phyloP scores from a whole-genome alignment of 164 flowering plant genomes.

The Vitis rotundifolia region DNA sequence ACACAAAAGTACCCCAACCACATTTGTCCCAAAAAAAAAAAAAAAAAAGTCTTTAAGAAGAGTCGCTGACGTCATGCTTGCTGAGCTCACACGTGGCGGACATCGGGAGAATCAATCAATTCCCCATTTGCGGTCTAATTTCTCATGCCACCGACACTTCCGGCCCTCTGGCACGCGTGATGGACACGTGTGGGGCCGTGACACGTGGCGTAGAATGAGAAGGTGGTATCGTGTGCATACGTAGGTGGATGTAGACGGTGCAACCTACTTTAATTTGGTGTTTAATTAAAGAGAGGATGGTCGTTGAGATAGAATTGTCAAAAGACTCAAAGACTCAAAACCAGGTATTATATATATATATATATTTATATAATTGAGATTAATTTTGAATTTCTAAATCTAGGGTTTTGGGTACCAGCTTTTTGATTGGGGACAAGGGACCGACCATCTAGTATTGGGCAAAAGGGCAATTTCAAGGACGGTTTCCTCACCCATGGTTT shows the following conservation, averaged over 20 bases:
- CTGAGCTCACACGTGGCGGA: neutral
- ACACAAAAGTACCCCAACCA: no score
- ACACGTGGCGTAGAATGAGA: conserved; percentile 22
- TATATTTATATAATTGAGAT: neutral
- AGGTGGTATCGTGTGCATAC: conserved; percentile 3
- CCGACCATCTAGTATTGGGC: conserved; percentile 13
- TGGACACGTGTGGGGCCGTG: neutral
- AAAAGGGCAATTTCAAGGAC: neutral
- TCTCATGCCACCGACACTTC: conserved; percentile 30
- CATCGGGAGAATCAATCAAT: neutral
- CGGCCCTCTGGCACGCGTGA: conserved; percentile 11
- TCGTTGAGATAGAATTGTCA: conserved; percentile 7
- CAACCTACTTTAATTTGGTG: conserved; percentile 12
- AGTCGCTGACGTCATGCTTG: neutral
- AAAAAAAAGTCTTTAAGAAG: neutral
- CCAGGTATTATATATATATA: neutral
- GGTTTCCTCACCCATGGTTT: conserved; percentile 11
- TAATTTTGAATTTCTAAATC: neutral
- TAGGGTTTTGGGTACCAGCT: neutral
- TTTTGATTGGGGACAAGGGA: conserved; percentile 16
- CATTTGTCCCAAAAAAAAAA: no score
- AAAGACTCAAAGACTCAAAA: neutral
- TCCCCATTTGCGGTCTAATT: neutral
- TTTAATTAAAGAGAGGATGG: neutral
- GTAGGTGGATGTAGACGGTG: conserved; percentile 23